Evolutionary conservation across 108 stramenopile genomes (phyloP).

Genomic region (Skeletonema grethae): DNA sequence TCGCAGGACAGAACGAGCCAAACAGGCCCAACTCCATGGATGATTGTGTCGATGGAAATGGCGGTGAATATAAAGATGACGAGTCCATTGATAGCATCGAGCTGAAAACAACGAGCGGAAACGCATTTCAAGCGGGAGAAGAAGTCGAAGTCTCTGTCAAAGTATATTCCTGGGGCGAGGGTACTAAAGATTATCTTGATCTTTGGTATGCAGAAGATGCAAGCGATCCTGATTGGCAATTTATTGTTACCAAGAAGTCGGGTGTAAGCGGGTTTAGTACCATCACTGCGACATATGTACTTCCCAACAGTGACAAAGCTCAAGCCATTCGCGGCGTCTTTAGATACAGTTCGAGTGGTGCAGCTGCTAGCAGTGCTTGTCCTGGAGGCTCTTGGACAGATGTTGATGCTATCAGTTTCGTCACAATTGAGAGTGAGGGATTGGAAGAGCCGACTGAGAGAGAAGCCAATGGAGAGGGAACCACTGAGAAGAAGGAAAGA

Average conservation of each 20-base stretch:
- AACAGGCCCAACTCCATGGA: constrained; percentile 24
- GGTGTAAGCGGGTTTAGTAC: neutral
- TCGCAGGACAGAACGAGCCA: constrained; percentile 5
- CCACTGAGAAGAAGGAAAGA: neutral
- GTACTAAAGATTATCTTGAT: constrained; percentile 16
- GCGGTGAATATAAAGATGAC: constrained; percentile 18
- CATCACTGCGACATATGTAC: constrained; percentile 14
- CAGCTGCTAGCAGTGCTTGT: neutral
- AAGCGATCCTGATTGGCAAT: constrained; percentile 22
- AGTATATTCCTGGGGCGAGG: constrained; percentile 7
- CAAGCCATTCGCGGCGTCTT: constrained; percentile 35
- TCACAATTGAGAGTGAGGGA: neutral
- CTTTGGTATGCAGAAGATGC: constrained; percentile 31
- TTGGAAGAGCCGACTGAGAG: neutral
- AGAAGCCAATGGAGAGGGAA: neutral
- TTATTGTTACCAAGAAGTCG: constrained; percentile 17
- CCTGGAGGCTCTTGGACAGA: neutral
- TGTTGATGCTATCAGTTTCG: neutral
- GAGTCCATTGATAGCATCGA: constrained; percentile 31
- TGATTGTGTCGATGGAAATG: constrained; percentile 19
- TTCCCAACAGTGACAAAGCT: constrained; percentile 6
- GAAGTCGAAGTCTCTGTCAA: constrained; percentile 14
- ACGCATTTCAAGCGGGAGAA: constrained; percentile 5
- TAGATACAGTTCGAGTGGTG: constrained; percentile 2
- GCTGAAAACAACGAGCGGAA: constrained; percentile 15